Base-by-base conservation (phyloP, 2,329 filamentous ascomycete species). In the Pyrenophora teres region DNA sequence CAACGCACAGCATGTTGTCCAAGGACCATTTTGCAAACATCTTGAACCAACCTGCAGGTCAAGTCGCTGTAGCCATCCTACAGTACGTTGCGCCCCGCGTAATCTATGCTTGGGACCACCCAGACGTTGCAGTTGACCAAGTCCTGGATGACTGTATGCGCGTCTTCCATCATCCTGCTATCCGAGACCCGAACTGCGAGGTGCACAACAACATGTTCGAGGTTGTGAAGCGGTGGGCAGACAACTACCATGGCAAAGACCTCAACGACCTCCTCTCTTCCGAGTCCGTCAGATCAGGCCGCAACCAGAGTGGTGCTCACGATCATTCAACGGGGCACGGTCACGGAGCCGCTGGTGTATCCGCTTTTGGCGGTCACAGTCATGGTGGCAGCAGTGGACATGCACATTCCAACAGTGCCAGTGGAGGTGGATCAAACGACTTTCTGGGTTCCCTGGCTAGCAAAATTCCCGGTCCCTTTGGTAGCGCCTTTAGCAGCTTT, bases 21-120 rank as follows among this genome's bases (percentile, higher is more conserved):
- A 81, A 81, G 58, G 79, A 81, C 52, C 79, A 81, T 56, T 81
- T 81, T 64, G 75, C 72, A 33, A 81, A 81, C 60, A 69, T 80
- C 21, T 64, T 81, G 15, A 81, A 81, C 60, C 67, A 74, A 45
- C 79, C 79, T 3, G 77, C 79, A 6, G 79, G 79, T 8, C 71
- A 77, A 57, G 70, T 80, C 8, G 79, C 79, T 2, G 72, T 76
- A 5, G 68, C 65, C 0, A 88, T 96, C 52, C 77, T 97, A 19
- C 86, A 95, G 78, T 97, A 96, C 65, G 85, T 89, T 27, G 90
- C 92, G 1, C 93, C 93, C 2, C 89, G 93, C 30, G 78, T 97
- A 40, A 81, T 99, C 16, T 96, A 93, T 69, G 93, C 92, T 3
- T 97, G 92, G 91, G 90, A 97, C 59, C 89, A 97, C 70, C 84